These are phyloP conservation scores for Macrolepiota fuliginosa DNA, from an alignment of 768 basidiomycete species.

Conservation along the genomic window DNA sequence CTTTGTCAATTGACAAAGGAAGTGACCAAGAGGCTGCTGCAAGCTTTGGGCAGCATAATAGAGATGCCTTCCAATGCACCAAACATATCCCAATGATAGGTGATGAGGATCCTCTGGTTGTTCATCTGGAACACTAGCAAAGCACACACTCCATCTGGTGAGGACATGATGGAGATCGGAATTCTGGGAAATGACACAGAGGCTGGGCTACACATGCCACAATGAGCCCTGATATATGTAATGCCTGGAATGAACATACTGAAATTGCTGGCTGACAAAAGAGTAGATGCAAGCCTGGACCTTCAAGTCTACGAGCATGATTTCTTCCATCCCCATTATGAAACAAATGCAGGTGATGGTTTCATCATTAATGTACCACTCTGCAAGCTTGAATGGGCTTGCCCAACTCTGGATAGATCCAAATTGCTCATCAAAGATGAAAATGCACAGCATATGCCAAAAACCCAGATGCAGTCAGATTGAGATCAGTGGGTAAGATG, in stretches of 20 bases:
- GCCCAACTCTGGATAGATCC: constrained; percentile 39
- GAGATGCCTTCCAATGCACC: constrained; percentile 46
- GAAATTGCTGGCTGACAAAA: constrained; percentile 48
- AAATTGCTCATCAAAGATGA: constrained; percentile 44
- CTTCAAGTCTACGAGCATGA: constrained; percentile 45
- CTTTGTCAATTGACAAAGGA: constrained; percentile 41
- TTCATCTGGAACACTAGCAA: constrained; percentile 28
- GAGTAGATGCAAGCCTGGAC: constrained; percentile 51
- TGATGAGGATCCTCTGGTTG: background rate
- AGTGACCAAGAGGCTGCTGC: constrained; percentile 31
- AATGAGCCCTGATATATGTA: background rate
- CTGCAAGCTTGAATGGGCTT: constrained; percentile 33
- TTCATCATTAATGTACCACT: constrained; percentile 37
- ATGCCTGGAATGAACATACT: constrained; percentile 30
- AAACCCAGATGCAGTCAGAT: background rate
- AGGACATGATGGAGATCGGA: constrained; percentile 39
- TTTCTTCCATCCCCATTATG: constrained; percentile 48
- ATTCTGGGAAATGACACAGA: constrained; percentile 25
- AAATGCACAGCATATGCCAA: constrained; percentile 41
- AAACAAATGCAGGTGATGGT: constrained; percentile 33
- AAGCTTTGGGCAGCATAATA: constrained; percentile 29
- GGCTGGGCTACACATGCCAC: constrained; percentile 35
- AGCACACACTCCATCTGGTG: constrained; percentile 56
- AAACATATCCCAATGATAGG: constrained; percentile 56
- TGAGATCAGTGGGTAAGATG: background rate